These are phyloP conservation scores for Neurospora tetrasperma DNA, from an alignment of 495 filamentous ascomycete species.

Conservation along the genomic window DNA sequence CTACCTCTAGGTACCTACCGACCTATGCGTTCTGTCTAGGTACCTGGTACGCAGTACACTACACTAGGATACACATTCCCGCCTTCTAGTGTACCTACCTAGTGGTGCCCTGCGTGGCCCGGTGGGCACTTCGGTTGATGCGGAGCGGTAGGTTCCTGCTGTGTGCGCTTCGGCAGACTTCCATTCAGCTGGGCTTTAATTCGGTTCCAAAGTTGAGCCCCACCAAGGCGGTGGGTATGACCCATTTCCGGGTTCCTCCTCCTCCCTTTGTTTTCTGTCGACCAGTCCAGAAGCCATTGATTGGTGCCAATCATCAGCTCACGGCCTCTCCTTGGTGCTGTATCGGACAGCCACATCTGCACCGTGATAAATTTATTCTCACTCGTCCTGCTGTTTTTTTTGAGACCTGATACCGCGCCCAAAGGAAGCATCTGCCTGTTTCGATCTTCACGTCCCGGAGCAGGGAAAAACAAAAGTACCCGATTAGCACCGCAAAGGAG, in stretches of 20 bases:
- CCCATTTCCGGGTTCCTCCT: background rate
- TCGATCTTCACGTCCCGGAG: background rate
- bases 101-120: background rate
- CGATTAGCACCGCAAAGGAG: constrained; percentile 10
- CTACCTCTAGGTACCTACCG: background rate
- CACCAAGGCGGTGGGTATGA: background rate
- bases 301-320: background rate
- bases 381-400: background rate
- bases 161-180: background rate
- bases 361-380: background rate
- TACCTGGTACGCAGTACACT: too few species aligned
- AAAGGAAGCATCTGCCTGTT: background rate
- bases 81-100: too few species aligned
- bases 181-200: background rate
- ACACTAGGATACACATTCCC: background rate
- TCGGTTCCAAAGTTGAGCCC: background rate
- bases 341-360: background rate
- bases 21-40: background rate
- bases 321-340: background rate
- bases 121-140: background rate
- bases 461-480: background rate
- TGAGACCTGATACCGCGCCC: background rate
- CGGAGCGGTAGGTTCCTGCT: background rate
- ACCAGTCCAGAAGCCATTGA: background rate
- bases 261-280: background rate